Conservation (phyloP, 1,284 basidiomycete species). For the Psilocybe mexicana region DNA sequence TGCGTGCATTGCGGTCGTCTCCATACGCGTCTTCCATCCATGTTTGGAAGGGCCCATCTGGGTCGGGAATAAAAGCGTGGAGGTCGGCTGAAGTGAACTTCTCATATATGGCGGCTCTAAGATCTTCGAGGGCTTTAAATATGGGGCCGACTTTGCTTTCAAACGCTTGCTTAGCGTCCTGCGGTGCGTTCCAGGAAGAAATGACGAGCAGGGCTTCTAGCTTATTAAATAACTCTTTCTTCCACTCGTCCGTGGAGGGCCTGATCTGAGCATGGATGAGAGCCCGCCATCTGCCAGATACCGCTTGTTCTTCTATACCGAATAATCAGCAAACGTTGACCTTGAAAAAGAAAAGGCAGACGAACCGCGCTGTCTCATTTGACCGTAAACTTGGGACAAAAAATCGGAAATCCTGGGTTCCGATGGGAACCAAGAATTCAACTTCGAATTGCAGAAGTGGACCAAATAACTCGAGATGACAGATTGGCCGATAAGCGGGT, state of each 20-base stretch:
- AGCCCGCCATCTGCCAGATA: slow-evolving; percentile 35
- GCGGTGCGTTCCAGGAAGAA: slow-evolving; percentile 12
- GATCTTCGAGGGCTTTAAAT: slow-evolving; percentile 22
- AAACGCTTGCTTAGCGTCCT: slow-evolving; percentile 6
- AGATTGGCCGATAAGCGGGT: slow-evolving; percentile 21
- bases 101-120: slow-evolving; percentile 21
- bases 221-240: slow-evolving; percentile 2
- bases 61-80: slow-evolving; percentile 6
- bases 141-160: slow-evolving; percentile 20
- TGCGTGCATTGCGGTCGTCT: not conserved
- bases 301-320: slow-evolving; percentile 33
- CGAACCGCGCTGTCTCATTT: slow-evolving; percentile 21
- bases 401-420: slow-evolving; percentile 3
- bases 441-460: slow-evolving; percentile 10
- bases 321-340: not conserved
- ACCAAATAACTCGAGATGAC: slow-evolving; percentile 18
- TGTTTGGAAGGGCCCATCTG: slow-evolving; percentile 1
- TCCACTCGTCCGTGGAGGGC: slow-evolving; percentile 12
- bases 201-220: slow-evolving; percentile 9
- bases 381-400: slow-evolving; percentile 13
- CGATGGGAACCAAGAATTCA: slow-evolving; percentile 15
- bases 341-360: not conserved
- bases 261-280: slow-evolving; percentile 30
- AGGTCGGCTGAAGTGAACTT: slow-evolving; percentile 25
- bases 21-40: slow-evolving; percentile 23